phyloP scores from a whole-genome alignment of 2,329 filamentous ascomycete genomes.

The Sporothrix brasiliensis region DNA sequence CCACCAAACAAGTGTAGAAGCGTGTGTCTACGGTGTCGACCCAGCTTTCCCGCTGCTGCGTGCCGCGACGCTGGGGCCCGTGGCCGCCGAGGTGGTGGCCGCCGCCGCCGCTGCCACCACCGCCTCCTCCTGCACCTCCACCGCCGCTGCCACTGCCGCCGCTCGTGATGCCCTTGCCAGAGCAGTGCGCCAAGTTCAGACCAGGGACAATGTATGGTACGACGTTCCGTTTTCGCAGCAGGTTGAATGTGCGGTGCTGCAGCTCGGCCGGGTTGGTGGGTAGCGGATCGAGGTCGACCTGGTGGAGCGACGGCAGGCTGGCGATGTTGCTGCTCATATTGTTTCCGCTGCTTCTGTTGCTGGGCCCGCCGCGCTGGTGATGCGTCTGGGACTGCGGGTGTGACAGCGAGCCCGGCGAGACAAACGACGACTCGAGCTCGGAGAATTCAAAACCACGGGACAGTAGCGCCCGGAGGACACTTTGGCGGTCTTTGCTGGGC shows the following conservation, averaged over 20 bases:
- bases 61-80: constrained; percentile 31
- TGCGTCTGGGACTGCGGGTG: constrained; percentile 37
- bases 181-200: constrained; percentile 79
- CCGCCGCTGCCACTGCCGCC: constrained; percentile 40
- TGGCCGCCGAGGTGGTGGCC: constrained; percentile 27
- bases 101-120: constrained; percentile 38
- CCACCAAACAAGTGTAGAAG: constrained; percentile 65
- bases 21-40: constrained; percentile 64
- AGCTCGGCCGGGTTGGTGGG: constrained; percentile 78
- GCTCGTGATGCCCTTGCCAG: constrained; percentile 58
- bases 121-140: constrained; percentile 46
- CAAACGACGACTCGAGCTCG: constrained; percentile 67
- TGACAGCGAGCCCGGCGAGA: constrained; percentile 53
- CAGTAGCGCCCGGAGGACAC: constrained; percentile 76
- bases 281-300: constrained; percentile 62
- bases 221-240: constrained; percentile 78
- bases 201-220: constrained; percentile 68
- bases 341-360: constrained; percentile 53
- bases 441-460: constrained; percentile 83
- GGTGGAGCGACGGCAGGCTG: constrained; percentile 46
- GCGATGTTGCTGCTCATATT: constrained; percentile 28
- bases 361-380: constrained; percentile 34
- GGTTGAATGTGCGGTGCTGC: constrained; percentile 77
- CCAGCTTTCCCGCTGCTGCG: constrained; percentile 46
- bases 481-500: constrained; percentile 70